These are phyloP conservation scores for Chaetomium tenue DNA, from an alignment of 495 filamentous ascomycete species.

Conservation along the genomic window DNA sequence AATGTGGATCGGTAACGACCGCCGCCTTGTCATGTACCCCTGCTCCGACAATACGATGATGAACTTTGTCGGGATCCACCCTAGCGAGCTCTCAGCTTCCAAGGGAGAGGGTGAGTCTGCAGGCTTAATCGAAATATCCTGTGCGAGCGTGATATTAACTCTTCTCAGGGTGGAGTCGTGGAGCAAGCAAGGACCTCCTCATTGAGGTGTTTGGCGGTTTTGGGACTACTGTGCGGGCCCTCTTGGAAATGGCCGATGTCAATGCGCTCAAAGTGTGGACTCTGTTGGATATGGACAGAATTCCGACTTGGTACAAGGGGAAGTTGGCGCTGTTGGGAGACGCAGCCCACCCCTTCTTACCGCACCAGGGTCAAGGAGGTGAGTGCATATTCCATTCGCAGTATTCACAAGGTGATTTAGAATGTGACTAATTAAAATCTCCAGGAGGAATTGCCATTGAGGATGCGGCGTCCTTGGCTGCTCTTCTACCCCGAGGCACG, in stretches of 20 bases:
- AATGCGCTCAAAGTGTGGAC: constrained; percentile 55
- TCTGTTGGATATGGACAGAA: constrained; percentile 54
- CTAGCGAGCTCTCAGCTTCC: constrained; percentile 40
- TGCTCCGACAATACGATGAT: constrained; percentile 51
- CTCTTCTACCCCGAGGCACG: constrained; percentile 49
- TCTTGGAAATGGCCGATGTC: constrained; percentile 49
- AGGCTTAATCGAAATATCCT: too few relatives aligned
- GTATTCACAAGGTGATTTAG: neutral
- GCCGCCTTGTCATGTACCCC: constrained; percentile 58
- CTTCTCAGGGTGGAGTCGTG: constrained; percentile 45
- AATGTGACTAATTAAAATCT: neutral
- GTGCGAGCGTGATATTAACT: neutral
- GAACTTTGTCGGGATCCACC: constrained; percentile 60
- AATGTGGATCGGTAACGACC: constrained; percentile 51
- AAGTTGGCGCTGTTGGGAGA: constrained; percentile 56
- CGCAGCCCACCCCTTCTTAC: constrained; percentile 58
- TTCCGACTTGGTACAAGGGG: constrained; percentile 53
- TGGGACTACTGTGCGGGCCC: constrained; percentile 40
- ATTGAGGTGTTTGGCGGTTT: constrained; percentile 52
- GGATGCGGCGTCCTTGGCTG: constrained; percentile 54
- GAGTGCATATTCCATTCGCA: neutral
- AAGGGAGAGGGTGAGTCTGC: constrained; percentile 11
- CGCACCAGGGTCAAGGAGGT: constrained; percentile 49
- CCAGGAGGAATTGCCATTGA: constrained; percentile 54
- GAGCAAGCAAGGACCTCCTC: constrained; percentile 44